Percentiles rank a stretch among this genome's conserved stretches.
Evolutionary conservation across 768 basidiomycete species (phyloP).

Genomic region (Mycena galopus): DNA sequence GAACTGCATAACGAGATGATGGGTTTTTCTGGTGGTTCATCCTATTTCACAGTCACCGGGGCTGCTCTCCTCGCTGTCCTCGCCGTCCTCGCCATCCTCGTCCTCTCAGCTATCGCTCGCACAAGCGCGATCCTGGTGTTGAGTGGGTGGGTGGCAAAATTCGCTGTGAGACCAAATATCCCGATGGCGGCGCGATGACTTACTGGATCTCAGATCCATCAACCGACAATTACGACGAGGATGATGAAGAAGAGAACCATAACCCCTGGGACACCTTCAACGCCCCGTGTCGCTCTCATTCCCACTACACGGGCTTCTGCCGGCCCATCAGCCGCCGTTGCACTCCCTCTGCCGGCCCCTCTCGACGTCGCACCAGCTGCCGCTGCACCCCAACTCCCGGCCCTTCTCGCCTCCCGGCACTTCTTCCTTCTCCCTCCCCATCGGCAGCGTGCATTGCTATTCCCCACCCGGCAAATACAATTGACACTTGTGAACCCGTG

Average conservation of each 20-base stretch:
- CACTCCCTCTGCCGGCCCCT: too few relatives aligned
- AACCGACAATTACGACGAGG: background rate
- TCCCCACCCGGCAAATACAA: background rate
- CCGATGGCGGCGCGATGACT: constrained; percentile 11
- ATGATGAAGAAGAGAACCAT: background rate
- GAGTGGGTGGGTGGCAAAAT: constrained; percentile 14
- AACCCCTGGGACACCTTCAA: background rate
- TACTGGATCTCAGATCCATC: constrained; percentile 16
- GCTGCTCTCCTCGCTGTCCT: background rate
- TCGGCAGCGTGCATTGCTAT: background rate
- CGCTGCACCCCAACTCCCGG: constrained; percentile 5
- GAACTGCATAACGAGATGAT: constrained; percentile 30
- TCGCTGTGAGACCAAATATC: constrained; percentile 19
- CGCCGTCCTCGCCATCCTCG: constrained; percentile 10
- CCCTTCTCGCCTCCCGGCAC: background rate
- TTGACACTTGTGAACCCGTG: background rate
- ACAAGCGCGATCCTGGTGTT: constrained; percentile 1
- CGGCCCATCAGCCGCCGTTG: too few relatives aligned
- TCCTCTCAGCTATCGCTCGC: constrained; percentile 7
- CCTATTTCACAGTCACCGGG: too few relatives aligned
- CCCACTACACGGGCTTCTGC: background rate
- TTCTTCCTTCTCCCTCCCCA: background rate
- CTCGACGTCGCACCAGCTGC: background rate
- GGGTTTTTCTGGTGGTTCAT: constrained; percentile 3
- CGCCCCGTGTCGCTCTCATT: background rate